These are phyloP conservation scores for Phtheirospermum japonicum DNA, from an alignment of 257 asterid genomes.

Conservation along the genomic window DNA sequence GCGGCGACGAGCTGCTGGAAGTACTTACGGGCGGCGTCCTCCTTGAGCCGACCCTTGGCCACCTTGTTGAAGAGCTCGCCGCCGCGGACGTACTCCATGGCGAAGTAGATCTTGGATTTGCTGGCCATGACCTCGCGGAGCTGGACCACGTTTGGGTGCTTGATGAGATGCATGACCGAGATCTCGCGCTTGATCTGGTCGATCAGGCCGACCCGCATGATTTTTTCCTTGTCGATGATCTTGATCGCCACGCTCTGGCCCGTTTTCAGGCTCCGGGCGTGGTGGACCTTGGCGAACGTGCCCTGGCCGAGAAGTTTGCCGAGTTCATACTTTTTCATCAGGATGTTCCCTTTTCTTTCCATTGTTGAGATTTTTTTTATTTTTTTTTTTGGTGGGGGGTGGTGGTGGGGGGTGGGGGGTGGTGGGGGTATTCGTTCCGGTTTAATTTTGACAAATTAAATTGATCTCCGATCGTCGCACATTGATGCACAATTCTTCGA, in stretches of 20 bases:
- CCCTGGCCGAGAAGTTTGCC: slow-evolving; percentile 86
- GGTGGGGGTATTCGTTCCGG: no score
- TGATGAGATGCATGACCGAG: slow-evolving; percentile 68
- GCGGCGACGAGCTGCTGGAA: slow-evolving; percentile 83
- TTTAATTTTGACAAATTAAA: no score
- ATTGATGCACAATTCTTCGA: neutral
- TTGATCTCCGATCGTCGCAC: neutral
- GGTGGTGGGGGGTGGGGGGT: no score
- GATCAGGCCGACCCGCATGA: slow-evolving; percentile 55
- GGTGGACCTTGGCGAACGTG: slow-evolving; percentile 81
- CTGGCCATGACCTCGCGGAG: slow-evolving; percentile 86
- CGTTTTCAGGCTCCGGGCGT: slow-evolving; percentile 55
- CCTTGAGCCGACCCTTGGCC: slow-evolving; percentile 75
- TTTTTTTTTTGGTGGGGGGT: no score
- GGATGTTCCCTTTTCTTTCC: slow-evolving; percentile 59
- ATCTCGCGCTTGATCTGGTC: slow-evolving; percentile 89
- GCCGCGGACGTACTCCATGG: slow-evolving; percentile 70
- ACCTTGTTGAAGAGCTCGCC: slow-evolving; percentile 92
- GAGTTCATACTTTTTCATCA: slow-evolving; percentile 73
- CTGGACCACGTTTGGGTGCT: slow-evolving; percentile 78
- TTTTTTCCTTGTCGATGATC: slow-evolving; percentile 65
- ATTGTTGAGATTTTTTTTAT: neutral
- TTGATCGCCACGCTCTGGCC: slow-evolving; percentile 75
- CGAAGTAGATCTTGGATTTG: slow-evolving; percentile 74
- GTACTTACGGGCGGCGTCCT: slow-evolving; percentile 70